Percentiles rank a stretch among this genome's conserved stretches.
Conservation (phyloP, 495 filamentous ascomycete genomes). For the Aspergillus steynii region DNA sequence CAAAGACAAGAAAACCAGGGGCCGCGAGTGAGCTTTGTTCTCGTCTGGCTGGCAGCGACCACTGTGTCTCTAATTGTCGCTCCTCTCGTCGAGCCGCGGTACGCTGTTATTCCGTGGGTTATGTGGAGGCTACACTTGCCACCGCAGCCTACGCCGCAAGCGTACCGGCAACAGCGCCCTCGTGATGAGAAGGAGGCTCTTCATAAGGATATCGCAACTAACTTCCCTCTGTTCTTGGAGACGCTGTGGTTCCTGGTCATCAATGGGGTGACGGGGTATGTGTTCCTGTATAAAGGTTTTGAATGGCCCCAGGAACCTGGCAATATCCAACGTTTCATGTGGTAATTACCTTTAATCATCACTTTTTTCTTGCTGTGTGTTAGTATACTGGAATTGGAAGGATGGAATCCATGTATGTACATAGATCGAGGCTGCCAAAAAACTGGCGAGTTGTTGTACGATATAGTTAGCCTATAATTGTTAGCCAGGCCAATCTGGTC, state of each 20-base stretch:
- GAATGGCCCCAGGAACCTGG: constrained; percentile 80
- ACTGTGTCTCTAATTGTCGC: constrained; percentile 78
- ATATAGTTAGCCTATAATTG: neutral
- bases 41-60: constrained; percentile 73
- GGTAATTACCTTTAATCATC: constrained; percentile 49
- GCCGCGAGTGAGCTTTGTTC: constrained; percentile 53
- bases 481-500: neutral
- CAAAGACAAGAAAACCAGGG: constrained; percentile 32
- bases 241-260: constrained; percentile 75
- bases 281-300: constrained; percentile 80
- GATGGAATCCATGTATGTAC: neutral
- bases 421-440: neutral
- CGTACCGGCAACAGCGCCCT: constrained; percentile 25
- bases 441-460: neutral
- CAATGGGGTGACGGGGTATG: constrained; percentile 72
- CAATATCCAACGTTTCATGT: constrained; percentile 88
- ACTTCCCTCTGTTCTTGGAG: constrained; percentile 61
- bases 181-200: constrained; percentile 27
- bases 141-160: constrained; percentile 34
- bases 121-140: constrained; percentile 86
- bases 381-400: neutral
- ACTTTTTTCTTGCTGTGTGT: neutral
- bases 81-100: constrained; percentile 89
- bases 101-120: constrained; percentile 94
- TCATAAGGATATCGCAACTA: constrained; percentile 31